phyloP scores from a whole-genome alignment of 495 filamentous ascomycete genomes.

The Podospora didyma region DNA sequence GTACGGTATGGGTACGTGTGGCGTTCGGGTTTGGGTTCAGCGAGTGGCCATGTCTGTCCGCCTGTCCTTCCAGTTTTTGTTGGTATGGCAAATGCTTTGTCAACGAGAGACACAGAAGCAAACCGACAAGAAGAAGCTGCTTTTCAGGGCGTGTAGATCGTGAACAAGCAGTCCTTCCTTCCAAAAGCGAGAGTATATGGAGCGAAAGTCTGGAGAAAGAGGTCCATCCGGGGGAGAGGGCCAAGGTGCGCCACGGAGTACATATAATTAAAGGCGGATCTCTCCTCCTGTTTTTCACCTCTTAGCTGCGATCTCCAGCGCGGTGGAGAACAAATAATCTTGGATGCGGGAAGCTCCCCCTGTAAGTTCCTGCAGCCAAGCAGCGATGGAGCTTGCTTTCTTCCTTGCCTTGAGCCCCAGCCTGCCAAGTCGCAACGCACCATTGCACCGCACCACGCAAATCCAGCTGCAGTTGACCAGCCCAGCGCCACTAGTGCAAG shows the following conservation, averaged over 20 bases:
- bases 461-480: no score
- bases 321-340: not conserved
- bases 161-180: not conserved
- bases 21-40: not conserved
- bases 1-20: not conserved
- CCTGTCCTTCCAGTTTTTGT: no score
- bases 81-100: no score
- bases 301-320: not conserved
- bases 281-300: no score
- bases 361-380: not conserved
- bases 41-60: not conserved
- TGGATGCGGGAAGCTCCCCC: not conserved
- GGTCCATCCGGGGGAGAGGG: not conserved
- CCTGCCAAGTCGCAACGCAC: not conserved
- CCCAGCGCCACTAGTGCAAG: no score
- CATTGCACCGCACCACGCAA: not conserved
- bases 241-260: not conserved
- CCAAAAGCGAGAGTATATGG: not conserved
- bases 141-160: no score
- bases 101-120: no score
- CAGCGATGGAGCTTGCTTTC: not conserved
- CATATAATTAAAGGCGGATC: no score
- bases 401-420: not conserved
- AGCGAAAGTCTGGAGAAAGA: not conserved
- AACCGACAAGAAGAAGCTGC: no score